Evolutionary conservation across 225 moss, liverwort and hornwort genomes (phyloP), one percentile per base, ranked within the genome.

Genomic region (Pleurozium schreberi): DNA sequence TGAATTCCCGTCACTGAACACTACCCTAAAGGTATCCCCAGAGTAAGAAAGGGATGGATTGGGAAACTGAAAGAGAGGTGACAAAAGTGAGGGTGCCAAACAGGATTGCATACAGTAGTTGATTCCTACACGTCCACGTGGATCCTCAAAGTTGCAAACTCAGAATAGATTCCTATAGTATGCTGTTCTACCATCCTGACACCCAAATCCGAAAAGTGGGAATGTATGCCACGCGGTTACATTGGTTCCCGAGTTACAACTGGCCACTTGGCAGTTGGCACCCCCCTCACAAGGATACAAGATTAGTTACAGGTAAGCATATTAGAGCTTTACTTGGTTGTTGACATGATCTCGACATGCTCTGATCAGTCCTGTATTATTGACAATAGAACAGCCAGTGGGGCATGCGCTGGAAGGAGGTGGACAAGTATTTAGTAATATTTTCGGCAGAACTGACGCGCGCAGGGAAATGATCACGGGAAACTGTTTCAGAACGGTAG

Each of bases 401-500:
- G 20, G 80, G 84, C 42, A 77, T 82, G 78, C 43, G 91, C 91
- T 92, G 91, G 92, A 92, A 90, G 77, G 92, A 57, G 62, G 58
- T 85, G 61, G 68, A 50, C 79, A 80, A 50, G 5, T 57, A 61
- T 47, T 23, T 49, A 59, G 77, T 47, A 31, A 59, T 12, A 59
- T 2, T 38, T 67, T 57, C 43, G 57, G 79, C 67, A 45, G 80
- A 45, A 49, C 62, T 69, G 53, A 58, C 67, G 78, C 28, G 26
- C 18, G 23, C 66, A 4, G 36, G 11, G n/a, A 34, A 71, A 66
- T 59, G 87, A 76, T 34, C 87, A 86, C 58, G 81, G 84, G 19
- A 47, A 69, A 49, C 30, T 66, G 12, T 8, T 42, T 30, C 84
- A 18, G 27, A 78, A 30, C 21, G 15, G 53, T 26, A 14, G 9